These are phyloP conservation scores for Globisporangium parvum DNA, from an alignment of 352 stramenopile genomes.

Conservation along the genomic window DNA sequence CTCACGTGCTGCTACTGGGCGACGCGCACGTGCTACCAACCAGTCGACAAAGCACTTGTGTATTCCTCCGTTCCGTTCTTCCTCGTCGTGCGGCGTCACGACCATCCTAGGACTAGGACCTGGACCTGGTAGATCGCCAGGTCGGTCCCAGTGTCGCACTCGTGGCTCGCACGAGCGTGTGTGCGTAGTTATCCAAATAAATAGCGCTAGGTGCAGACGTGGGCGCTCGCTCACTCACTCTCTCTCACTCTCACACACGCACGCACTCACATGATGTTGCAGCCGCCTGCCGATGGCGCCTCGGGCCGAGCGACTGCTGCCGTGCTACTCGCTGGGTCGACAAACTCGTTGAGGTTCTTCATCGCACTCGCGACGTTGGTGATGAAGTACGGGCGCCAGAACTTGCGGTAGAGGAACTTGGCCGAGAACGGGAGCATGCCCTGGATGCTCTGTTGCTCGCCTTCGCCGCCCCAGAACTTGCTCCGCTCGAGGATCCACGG, in stretches of 20 bases:
- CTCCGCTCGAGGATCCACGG: constrained; percentile 82
- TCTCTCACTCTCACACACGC: background rate
- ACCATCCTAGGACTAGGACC: too few species aligned
- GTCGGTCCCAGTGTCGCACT: too few species aligned
- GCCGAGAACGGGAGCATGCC: constrained; percentile 70
- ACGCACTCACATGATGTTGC: constrained; percentile 7
- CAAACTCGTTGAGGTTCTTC: constrained; percentile 78
- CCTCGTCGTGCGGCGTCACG: too few species aligned
- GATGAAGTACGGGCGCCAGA: constrained; percentile 82
- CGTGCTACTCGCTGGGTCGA: constrained; percentile 11
- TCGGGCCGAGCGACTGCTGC: background rate
- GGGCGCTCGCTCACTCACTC: background rate
- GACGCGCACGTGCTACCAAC: too few species aligned
- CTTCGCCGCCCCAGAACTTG: constrained; percentile 77
- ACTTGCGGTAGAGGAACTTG: constrained; percentile 77
- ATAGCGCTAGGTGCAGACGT: background rate
- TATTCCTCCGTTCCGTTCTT: too few species aligned
- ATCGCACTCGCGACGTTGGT: constrained; percentile 71
- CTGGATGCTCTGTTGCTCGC: constrained; percentile 61
- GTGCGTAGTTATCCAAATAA: too few species aligned
- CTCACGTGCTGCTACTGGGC: too few species aligned
- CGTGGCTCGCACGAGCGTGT: too few species aligned
- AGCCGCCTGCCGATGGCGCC: background rate
- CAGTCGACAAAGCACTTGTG: too few species aligned
- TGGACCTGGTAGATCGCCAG: too few species aligned